Percentiles rank a stretch among this genome's conserved stretches.
phyloP scores from a whole-genome alignment of 805 yeast species.

The Metschnikowia cerradonensis region DNA sequence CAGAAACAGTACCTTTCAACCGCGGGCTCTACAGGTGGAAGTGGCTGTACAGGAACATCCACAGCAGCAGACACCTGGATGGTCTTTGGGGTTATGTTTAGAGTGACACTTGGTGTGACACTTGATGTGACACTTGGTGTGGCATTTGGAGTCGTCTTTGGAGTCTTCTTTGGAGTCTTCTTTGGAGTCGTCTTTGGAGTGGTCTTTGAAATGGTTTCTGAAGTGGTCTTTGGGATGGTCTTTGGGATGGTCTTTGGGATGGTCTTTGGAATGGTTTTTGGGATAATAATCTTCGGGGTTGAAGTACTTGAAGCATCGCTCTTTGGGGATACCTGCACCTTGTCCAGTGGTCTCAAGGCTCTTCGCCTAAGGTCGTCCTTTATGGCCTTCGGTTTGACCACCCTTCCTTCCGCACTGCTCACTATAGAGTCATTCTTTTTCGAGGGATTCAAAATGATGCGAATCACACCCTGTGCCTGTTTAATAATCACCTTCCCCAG shows the following conservation, averaged over 20 bases:
- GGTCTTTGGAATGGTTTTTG: no score
- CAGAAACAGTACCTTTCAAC: conserved; percentile 21
- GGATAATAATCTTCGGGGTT: no score
- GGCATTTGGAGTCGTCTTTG: no score
- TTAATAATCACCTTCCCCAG: conserved; percentile 14
- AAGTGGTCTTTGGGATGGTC: no score
- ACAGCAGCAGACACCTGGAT: background rate
- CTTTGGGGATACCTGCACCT: background rate
- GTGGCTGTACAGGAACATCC: background rate
- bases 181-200: no score
- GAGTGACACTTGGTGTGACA: no score
- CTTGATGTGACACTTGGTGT: no score
- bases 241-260: no score
- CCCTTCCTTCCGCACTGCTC: background rate
- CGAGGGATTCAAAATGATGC: conserved; percentile 15
- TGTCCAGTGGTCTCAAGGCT: background rate
- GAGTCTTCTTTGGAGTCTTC: no score
- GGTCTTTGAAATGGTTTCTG: no score
- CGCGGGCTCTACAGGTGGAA: conserved; percentile 7
- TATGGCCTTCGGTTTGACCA: background rate
- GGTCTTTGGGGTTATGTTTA: background rate
- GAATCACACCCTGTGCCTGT: conserved; percentile 10
- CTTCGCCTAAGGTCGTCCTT: background rate
- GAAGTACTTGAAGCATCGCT: no score
- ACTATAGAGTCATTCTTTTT: background rate